Base-by-base conservation (phyloP, 164 flowering plant species). In the Kalanchoe fedtschenkoi region DNA sequence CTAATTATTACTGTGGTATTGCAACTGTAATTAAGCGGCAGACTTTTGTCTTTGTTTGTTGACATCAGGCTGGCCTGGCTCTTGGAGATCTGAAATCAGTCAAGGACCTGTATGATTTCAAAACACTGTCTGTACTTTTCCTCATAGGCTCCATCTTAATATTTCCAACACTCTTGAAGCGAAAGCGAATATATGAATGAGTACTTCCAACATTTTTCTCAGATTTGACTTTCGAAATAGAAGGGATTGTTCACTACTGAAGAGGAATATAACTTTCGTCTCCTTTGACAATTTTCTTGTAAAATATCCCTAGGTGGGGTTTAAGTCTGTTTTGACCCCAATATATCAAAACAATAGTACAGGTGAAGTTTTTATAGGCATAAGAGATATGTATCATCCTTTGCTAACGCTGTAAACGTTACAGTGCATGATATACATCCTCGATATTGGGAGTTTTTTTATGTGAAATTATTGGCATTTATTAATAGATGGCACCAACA, bases 81-180 rank as follows among this genome's bases (percentile, higher is more conserved):
- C 84, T 90, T 59, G 95, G 97, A 43, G 95, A 90, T 62, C 83
- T 90, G 58, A 81, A 75, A 62, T 90, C 97, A 5, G 83, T 90
- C n/a, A 86, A 77, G 77, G 97, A 90, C 75, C 76, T 90, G 21
- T 90, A 90, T 69, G 97, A 87, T 77, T 84, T 86, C 30, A 90
- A 90, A 75, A 87, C 95, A 10, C 68, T 90, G 65, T 67, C 66
- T 0, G 92, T 90, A 64, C 89, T 90, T 63, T 89, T 85, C 72
- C 87, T 89, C 10, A 89, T 89, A 16, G 96, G 96, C 13, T 77
- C 66, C 15, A 39, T 86, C 67, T 70, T 78, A 58, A 84, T 89
- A 65, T 13, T 76, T 55, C 96, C 96, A 0, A 86, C 87, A 6
- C 71, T 89, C 42, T 64, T 89, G 65, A 89, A 85, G 79, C 82